phyloP scores from a whole-genome alignment of 1,284 basidiomycete species.

The Rhizoctonia solani region DNA sequence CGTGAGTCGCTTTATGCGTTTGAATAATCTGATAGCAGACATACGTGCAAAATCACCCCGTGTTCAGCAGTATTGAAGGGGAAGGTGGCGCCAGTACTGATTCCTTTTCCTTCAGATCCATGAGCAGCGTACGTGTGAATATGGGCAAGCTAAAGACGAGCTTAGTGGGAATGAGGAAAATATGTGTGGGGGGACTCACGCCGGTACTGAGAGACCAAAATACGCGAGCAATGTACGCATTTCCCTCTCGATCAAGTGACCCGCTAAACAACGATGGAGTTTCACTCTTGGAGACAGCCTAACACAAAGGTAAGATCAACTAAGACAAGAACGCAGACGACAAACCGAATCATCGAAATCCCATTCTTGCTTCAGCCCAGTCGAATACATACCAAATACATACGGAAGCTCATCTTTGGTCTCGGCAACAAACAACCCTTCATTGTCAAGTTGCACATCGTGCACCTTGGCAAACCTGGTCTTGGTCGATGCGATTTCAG shows the following conservation, averaged over 20 bases:
- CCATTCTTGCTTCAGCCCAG: constrained; percentile 50
- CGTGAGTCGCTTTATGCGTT: constrained; percentile 10
- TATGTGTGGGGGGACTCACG: constrained; percentile 46
- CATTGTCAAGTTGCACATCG: constrained; percentile 43
- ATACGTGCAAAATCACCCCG: constrained; percentile 73
- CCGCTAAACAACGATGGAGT: constrained; percentile 49
- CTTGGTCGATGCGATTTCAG: constrained; percentile 44
- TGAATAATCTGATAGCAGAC: constrained; percentile 42
- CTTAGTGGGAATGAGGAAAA: neutral
- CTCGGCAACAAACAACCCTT: constrained; percentile 49
- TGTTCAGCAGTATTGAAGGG: constrained; percentile 71
- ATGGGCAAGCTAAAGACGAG: neutral
- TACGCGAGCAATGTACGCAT: constrained; percentile 67
- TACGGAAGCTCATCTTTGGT: constrained; percentile 59
- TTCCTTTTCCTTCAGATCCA: constrained; percentile 58
- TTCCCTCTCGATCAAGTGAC: constrained; percentile 59
- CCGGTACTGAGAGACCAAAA: constrained; percentile 68
- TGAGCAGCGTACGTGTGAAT: constrained; percentile 65
- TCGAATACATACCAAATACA: constrained; percentile 56
- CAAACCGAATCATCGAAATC: constrained; percentile 64
- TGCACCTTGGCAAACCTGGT: constrained; percentile 29
- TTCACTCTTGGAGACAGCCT: constrained; percentile 17
- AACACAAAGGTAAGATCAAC: neutral
- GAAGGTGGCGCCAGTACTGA: constrained; percentile 67
- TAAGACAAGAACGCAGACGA: constrained; percentile 19